Base-by-base conservation (phyloP, 345 rosid species). In the Heritiera littoralis region DNA sequence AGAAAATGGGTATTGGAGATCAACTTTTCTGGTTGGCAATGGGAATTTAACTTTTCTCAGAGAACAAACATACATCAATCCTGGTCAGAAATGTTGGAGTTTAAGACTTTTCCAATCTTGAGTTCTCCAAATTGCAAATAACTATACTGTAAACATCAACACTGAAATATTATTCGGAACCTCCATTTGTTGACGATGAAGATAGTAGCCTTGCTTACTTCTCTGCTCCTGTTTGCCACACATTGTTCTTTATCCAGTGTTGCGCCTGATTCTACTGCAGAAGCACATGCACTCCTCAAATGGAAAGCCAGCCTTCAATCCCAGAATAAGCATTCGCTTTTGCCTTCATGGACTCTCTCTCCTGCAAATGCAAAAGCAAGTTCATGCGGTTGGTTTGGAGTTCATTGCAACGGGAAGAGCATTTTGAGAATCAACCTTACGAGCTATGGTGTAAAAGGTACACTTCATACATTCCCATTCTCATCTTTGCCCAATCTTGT, bases 221-320 rank as follows among this genome's bases (percentile, higher is more conserved):
- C 2, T 6, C 15, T 63, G 4, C 8, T 77, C 45, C 15, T 77
- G 9, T 51, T 81, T 55, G 65, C 35, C 54, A 3, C 18, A 0
- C 23, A 23, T 63, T 65, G 54, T 61, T 49, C 54, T 48, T 13
- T n/a, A n/a, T 2, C 18, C 10, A 5, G 10, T 23, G 7, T 64
- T 64, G 76, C 65, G 40, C 51, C 49, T 9, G 41, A 23, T 1
- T 9, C 73, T 52, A 55, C 11, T 20, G 51, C 52, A 48, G 52
- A 48, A 48, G 52, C 52, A 48, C 52, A 10, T 10, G 13, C 52
- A 48, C 52, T 43, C 45, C 45, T 83, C 23, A 14, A 43, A 64
- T 79, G 85, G 82, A 83, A 79, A 80, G 56, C 49, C 23, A 79
- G 4, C 28, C 80, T 83, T n/a, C 69, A 71, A 20, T 76, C 14